Conservation (phyloP, 1,139 yeast species). For the Candida anutae region DNA sequence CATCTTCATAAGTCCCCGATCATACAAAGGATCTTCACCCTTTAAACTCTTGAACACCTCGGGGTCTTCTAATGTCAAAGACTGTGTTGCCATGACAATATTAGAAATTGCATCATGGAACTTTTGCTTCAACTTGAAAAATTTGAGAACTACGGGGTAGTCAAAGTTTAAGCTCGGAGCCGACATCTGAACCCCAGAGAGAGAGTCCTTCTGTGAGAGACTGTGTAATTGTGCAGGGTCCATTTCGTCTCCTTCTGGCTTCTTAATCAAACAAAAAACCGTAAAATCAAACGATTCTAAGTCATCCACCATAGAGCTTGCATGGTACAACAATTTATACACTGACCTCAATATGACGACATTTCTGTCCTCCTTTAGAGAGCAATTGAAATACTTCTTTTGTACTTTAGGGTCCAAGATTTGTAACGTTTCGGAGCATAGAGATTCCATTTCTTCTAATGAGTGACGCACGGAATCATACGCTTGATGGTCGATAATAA, state of each 20-base stretch:
- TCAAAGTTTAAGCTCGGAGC: constrained; percentile 34
- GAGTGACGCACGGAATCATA: constrained; percentile 27
- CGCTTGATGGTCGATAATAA: constrained; percentile 44
- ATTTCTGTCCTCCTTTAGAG: constrained; percentile 40
- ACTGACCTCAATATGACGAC: constrained; percentile 44
- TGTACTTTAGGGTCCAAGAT: constrained; percentile 31
- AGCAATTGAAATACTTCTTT: constrained; percentile 24
- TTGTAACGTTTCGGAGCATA: constrained; percentile 34
- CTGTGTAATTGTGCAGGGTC: constrained; percentile 8
- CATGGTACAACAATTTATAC: constrained; percentile 44
- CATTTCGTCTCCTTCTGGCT: constrained; percentile 16
- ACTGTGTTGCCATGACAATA: constrained; percentile 62
- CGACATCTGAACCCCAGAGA: constrained; percentile 2
- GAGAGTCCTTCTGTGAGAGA: constrained; percentile 1
- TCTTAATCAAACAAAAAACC: constrained; percentile 37
- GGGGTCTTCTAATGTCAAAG: constrained; percentile 64
- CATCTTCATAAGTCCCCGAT: constrained; percentile 28
- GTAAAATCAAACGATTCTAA: constrained; percentile 60
- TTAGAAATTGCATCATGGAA: constrained; percentile 57
- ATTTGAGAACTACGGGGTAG: constrained; percentile 63
- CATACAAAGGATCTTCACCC: constrained; percentile 46
- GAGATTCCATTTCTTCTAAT: constrained; percentile 29
- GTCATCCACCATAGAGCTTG: constrained; percentile 43
- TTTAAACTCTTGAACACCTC: constrained; percentile 59
- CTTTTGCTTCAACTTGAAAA: constrained; percentile 66